phyloP scores from a whole-genome alignment of 331 rosid species.

The Acacia concinna region DNA sequence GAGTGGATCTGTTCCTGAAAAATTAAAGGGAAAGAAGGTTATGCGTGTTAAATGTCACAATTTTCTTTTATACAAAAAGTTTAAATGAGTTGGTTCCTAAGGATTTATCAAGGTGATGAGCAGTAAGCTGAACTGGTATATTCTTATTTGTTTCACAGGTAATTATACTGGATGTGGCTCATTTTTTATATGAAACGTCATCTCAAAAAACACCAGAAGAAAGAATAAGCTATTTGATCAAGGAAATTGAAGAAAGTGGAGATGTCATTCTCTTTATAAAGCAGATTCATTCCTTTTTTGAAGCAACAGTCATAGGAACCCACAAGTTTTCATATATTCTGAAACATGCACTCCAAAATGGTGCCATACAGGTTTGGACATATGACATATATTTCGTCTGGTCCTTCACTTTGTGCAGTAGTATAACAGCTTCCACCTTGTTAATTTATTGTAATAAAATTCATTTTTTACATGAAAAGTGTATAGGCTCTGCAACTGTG shows the following conservation, averaged over 20 bases:
- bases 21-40: conserved; percentile 68
- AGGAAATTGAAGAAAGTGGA: conserved; percentile 58
- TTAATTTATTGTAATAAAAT: neutral
- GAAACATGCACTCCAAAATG: conserved; percentile 58
- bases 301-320: conserved; percentile 39
- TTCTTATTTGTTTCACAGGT: conserved; percentile 36
- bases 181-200: conserved; percentile 50
- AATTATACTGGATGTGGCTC: conserved; percentile 52
- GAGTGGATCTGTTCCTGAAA: conserved; percentile 65
- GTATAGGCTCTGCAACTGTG: conserved; percentile 57
- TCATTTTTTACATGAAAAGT: conserved; percentile 30
- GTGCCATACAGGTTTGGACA: conserved; percentile 48
- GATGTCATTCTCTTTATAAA: conserved; percentile 59
- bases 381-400: neutral
- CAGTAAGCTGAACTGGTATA: neutral
- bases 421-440: neutral
- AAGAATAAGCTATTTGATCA: conserved; percentile 46
- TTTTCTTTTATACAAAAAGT: neutral
- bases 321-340: conserved; percentile 36
- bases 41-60: neutral
- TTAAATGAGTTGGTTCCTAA: neutral
- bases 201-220: conserved; percentile 55
- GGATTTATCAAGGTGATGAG: neutral
- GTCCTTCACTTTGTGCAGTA: neutral
- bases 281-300: conserved; percentile 51